Evolutionary conservation across 208 protist genomes (phyloP).

Genomic region (Leishmania mexicana): DNA sequence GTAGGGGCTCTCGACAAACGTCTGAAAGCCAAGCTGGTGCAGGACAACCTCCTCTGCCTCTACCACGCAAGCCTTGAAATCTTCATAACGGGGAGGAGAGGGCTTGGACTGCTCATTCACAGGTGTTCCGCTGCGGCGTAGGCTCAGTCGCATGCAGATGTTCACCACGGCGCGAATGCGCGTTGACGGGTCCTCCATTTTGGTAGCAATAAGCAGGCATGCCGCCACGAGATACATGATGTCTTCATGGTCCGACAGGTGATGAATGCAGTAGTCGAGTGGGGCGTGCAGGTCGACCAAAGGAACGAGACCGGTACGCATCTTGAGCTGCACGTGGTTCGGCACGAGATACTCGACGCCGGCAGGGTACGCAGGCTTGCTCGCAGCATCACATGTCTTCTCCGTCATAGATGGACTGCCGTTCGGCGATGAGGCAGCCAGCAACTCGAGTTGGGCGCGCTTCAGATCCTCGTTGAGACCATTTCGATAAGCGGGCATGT

Average conservation of each 20-base stretch:
- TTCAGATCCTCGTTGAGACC: slow-evolving; percentile 1
- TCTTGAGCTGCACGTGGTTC: slow-evolving; percentile 41
- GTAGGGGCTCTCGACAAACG: slow-evolving; percentile 77
- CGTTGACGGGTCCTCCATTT: slow-evolving; percentile 66
- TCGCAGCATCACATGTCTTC: slow-evolving; percentile 11
- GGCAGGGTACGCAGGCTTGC: background rate
- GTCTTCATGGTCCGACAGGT: slow-evolving; percentile 70
- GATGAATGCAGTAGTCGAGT: slow-evolving; percentile 72
- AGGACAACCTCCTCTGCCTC: slow-evolving; percentile 76
- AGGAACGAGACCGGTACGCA: slow-evolving; percentile 50
- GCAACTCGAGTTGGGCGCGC: slow-evolving; percentile 13
- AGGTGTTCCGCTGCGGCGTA: slow-evolving; percentile 36
- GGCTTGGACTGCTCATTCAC: slow-evolving; percentile 36
- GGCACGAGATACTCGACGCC: slow-evolving; percentile 63
- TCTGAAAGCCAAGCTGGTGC: slow-evolving; percentile 83
- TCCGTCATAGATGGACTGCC: slow-evolving; percentile 8
- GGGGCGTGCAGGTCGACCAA: slow-evolving; percentile 75
- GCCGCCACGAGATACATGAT: slow-evolving; percentile 72
- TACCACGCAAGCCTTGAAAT: slow-evolving; percentile 72
- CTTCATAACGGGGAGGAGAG: slow-evolving; percentile 39
- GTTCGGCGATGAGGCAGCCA: background rate
- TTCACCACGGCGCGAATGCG: slow-evolving; percentile 64
- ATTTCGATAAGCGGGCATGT: slow-evolving; percentile 21
- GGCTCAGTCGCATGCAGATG: slow-evolving; percentile 61
- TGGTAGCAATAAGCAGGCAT: slow-evolving; percentile 79